These are phyloP conservation scores for Fonsecaea nubica DNA, from an alignment of 2,329 filamentous ascomycete species.

Conservation along the genomic window DNA sequence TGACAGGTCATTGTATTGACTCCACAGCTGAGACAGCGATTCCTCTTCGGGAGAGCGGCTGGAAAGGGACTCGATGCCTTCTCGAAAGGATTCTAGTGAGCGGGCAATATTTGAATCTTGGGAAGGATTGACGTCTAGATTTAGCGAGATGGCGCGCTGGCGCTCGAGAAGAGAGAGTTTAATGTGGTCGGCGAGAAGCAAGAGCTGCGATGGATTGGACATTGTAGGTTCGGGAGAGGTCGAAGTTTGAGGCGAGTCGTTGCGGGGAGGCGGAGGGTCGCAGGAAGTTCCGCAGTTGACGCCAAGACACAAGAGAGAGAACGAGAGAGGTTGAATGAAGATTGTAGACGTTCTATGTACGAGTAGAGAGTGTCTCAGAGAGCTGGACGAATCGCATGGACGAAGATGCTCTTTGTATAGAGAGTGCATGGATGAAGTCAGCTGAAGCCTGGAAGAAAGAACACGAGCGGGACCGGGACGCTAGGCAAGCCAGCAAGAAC, in stretches of 20 bases:
- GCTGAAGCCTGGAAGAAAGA: conserved; percentile 17
- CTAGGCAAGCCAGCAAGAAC: not conserved
- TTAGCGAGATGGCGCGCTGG: conserved; percentile 80
- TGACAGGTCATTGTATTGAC: conserved; percentile 77
- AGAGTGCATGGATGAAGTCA: conserved; percentile 8
- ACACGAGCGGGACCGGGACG: conserved; percentile 9
- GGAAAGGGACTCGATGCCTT: conserved; percentile 75
- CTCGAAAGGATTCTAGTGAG: conserved; percentile 83
- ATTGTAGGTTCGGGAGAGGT: conserved; percentile 44
- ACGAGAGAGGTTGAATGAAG: conserved; percentile 4
- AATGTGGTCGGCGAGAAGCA: conserved; percentile 93
- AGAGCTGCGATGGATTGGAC: conserved; percentile 73
- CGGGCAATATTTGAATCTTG: conserved; percentile 89
- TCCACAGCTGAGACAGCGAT: conserved; percentile 65
- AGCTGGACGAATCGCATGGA: conserved; percentile 22
- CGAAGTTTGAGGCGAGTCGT: conserved; percentile 15
- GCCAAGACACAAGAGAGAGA: not conserved
- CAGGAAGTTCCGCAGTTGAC: not conserved
- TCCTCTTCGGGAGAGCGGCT: conserved; percentile 43
- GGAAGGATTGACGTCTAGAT: conserved; percentile 72
- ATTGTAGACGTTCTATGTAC: not conserved
- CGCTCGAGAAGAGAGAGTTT: conserved; percentile 94
- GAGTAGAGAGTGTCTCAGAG: conserved; percentile 18
- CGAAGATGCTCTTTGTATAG: conserved; percentile 1
- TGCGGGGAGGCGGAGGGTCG: not conserved